phyloP scores from a whole-genome alignment of 352 stramenopile genomes.

The Phytopythium mirpurense region DNA sequence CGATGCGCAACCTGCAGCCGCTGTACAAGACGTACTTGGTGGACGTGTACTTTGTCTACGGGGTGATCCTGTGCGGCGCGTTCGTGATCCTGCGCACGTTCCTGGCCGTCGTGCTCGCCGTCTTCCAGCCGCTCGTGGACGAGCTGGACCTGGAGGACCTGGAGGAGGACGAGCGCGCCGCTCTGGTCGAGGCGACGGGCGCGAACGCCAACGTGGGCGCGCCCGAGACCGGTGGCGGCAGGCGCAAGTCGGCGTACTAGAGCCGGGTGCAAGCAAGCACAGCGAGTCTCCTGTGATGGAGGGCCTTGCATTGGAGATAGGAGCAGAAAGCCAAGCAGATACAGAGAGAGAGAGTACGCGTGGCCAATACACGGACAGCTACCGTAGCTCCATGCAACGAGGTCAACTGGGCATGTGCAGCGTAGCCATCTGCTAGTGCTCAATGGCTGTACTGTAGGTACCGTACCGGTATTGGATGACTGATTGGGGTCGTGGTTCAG shows the following conservation, averaged over 20 bases:
- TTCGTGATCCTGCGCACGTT: slow-evolving; percentile 81
- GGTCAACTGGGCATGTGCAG: no score
- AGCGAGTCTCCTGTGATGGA: no score
- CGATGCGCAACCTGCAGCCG: slow-evolving; percentile 52
- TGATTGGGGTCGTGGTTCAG: no score
- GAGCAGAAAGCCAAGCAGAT: no score
- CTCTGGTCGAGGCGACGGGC: slow-evolving; percentile 1
- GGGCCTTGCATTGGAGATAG: no score
- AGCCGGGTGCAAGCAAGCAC: background rate
- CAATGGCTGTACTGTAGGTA: no score
- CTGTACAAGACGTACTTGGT: slow-evolving; percentile 83
- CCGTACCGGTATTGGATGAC: no score
- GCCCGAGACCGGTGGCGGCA: background rate
- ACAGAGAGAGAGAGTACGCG: no score
- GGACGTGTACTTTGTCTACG: slow-evolving; percentile 85
- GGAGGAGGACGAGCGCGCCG: slow-evolving; percentile 4
- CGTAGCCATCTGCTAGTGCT: no score
- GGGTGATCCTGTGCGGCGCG: slow-evolving; percentile 70
- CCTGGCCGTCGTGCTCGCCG: slow-evolving; percentile 53
- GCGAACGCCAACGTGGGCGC: background rate
- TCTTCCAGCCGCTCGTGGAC: slow-evolving; percentile 43
- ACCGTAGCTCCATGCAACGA: no score
- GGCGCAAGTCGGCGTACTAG: background rate
- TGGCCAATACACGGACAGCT: no score
- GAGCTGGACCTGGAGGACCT: slow-evolving; percentile 9